These are phyloP conservation scores for Grosmannia penicillata DNA, from an alignment of 2,329 filamentous ascomycete species.

Conservation along the genomic window DNA sequence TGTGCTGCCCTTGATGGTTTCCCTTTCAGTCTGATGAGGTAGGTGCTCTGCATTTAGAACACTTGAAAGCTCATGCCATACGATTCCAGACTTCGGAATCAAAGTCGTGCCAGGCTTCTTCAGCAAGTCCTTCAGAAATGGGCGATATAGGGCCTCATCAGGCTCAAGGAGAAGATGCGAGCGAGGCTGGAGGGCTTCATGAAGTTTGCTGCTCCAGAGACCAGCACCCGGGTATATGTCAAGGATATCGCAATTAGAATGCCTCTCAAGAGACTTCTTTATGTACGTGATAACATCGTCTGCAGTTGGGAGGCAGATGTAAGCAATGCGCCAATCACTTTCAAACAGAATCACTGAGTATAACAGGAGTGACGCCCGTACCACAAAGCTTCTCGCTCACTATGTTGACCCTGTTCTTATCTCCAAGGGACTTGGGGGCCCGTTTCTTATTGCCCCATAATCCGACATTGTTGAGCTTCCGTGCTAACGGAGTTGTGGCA, in stretches of 20 bases:
- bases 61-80: conserved; percentile 42
- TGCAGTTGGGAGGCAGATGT: conserved; percentile 16
- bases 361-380: conserved; percentile 13
- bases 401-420: conserved; percentile 34
- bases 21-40: conserved; percentile 34
- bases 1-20: conserved; percentile 21
- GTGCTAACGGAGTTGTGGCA: conserved; percentile 11
- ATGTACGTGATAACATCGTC: conserved; percentile 59
- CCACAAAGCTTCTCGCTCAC: conserved; percentile 35
- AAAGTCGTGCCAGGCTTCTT: conserved; percentile 32
- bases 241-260: conserved; percentile 69
- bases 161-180: conserved; percentile 75
- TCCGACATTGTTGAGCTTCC: conserved; percentile 8
- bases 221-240: conserved; percentile 75
- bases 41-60: conserved; percentile 36
- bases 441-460: conserved; percentile 9
- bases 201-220: conserved; percentile 62
- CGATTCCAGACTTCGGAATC: conserved; percentile 40
- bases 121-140: conserved; percentile 45
- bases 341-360: not conserved
- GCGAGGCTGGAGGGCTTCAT: conserved; percentile 61
- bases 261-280: conserved; percentile 50
- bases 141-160: conserved; percentile 39
- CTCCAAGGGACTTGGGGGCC: conserved; percentile 15
- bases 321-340: too few species aligned